Percentiles rank a stretch among this genome's conserved stretches.
Evolutionary conservation across 202 grass and related monocot species (phyloP).

Genomic region (Panicum hallii): DNA sequence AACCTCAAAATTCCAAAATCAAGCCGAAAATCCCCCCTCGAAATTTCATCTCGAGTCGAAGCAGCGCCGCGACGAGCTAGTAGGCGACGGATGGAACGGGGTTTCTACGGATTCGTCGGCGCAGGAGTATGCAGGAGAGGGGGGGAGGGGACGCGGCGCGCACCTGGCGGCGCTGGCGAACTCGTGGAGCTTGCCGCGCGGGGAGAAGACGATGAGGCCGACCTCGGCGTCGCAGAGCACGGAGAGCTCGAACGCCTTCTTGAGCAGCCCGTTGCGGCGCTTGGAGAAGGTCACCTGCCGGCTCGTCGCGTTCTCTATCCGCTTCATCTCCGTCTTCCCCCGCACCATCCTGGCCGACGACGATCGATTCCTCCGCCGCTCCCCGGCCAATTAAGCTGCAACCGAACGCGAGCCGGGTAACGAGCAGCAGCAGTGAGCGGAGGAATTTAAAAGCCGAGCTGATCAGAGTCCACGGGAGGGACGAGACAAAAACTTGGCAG

Average conservation of each 20-base stretch:
- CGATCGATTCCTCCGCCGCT: background rate
- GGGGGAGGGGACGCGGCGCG: background rate
- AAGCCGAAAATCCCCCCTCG: background rate
- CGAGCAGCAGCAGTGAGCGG: background rate
- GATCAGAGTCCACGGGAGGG: background rate
- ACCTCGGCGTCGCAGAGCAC: slow-evolving; percentile 70
- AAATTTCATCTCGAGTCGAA: background rate
- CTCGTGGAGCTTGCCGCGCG: slow-evolving; percentile 67
- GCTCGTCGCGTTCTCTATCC: slow-evolving; percentile 68
- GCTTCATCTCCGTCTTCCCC: slow-evolving; percentile 65
- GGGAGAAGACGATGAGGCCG: slow-evolving; percentile 71
- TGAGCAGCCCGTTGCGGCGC: slow-evolving; percentile 63
- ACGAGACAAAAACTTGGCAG: slow-evolving; percentile 13
- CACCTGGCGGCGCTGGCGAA: slow-evolving; percentile 64
- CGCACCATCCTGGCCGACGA: slow-evolving; percentile 46
- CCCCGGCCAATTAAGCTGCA: background rate
- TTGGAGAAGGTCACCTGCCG: slow-evolving; percentile 74
- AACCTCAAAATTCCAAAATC: background rate
- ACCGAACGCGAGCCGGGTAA: background rate
- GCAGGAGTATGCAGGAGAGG: background rate
- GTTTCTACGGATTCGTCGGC: slow-evolving; percentile 5
- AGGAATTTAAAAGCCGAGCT: background rate
- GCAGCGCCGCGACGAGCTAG: background rate
- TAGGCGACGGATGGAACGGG: background rate
- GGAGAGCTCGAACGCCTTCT: slow-evolving; percentile 67